Conservation (phyloP, 108 stramenopile species). For the Pelagomonas calceolata region DNA sequence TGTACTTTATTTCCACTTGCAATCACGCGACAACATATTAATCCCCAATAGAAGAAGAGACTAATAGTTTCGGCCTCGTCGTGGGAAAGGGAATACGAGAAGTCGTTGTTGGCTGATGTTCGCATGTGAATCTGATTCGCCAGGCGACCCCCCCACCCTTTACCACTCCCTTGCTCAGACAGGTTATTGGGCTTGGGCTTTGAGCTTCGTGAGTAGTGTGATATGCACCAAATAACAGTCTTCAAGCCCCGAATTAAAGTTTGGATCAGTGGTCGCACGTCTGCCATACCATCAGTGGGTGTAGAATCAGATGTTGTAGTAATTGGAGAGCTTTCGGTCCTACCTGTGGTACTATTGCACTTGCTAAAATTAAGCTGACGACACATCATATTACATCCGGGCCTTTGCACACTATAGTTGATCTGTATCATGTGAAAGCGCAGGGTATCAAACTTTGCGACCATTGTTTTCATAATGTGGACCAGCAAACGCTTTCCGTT, state of each 20-base stretch:
- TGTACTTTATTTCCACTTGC: too few relatives aligned
- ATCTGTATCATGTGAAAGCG: conserved; percentile 30
- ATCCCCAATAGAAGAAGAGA: not conserved
- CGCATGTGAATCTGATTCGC: too few relatives aligned
- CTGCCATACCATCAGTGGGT: conserved; percentile 20
- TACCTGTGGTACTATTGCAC: too few relatives aligned
- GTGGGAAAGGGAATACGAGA: conserved; percentile 18
- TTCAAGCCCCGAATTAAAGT: conserved; percentile 81
- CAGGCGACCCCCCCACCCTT: too few relatives aligned
- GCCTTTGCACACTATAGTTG: not conserved
- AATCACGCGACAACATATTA: not conserved
- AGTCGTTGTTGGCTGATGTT: too few relatives aligned
- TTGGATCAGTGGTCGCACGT: conserved; percentile 61
- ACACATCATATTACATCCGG: too few relatives aligned
- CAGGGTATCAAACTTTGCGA: conserved; percentile 68
- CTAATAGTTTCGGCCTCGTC: not conserved
- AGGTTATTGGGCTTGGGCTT: too few relatives aligned
- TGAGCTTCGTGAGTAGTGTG: conserved; percentile 41
- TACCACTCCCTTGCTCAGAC: too few relatives aligned
- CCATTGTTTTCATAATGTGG: conserved; percentile 60
- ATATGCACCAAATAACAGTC: conserved; percentile 82
- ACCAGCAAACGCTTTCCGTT: conserved; percentile 59
- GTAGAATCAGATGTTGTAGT: not conserved
- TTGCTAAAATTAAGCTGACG: too few relatives aligned
- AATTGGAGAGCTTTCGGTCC: not conserved